Conservation (phyloP, 2,329 filamentous ascomycete species). For the Fusarium sp. region DNA sequence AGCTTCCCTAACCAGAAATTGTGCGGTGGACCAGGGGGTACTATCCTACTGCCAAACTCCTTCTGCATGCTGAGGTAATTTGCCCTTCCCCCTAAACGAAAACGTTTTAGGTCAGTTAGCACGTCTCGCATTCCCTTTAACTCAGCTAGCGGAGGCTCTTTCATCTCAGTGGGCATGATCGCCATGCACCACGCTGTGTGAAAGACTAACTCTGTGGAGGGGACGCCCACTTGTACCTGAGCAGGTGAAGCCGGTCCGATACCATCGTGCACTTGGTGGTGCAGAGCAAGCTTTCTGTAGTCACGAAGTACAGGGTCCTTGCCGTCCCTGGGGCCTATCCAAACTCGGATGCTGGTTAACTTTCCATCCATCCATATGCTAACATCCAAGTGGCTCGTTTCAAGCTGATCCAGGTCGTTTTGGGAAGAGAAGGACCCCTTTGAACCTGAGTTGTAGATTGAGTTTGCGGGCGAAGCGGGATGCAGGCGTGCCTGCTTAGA, state of each 20-base stretch:
- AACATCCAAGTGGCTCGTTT: constrained; percentile 39
- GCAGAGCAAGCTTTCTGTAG: constrained; percentile 61
- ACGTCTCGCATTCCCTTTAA: constrained; percentile 59
- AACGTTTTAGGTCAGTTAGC: constrained; percentile 55
- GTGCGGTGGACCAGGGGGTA: constrained; percentile 45
- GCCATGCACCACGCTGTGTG: constrained; percentile 65
- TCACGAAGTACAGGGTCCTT: constrained; percentile 56
- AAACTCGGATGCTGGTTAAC: constrained; percentile 52
- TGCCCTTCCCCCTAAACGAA: constrained; percentile 52
- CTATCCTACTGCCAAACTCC: constrained; percentile 1
- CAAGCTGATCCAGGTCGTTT: constrained; percentile 29
- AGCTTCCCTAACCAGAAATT: constrained; percentile 54
- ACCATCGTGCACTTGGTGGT: constrained; percentile 51
- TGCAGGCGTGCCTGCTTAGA: constrained; percentile 11
- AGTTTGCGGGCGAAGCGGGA: constrained; percentile 9
- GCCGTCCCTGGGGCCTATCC: constrained; percentile 58
- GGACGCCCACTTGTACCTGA: constrained; percentile 64
- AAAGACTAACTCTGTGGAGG: constrained; percentile 59
- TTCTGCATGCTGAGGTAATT: constrained; percentile 41
- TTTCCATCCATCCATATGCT: constrained; percentile 47
- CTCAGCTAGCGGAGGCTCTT: constrained; percentile 46
- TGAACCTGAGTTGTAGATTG: constrained; percentile 13
- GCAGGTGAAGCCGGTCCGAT: constrained; percentile 61
- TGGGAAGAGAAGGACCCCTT: not conserved
- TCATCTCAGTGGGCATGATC: constrained; percentile 52